Conservation (phyloP, 164 flowering plant genomes). For the Tinospora cordifolia region DNA sequence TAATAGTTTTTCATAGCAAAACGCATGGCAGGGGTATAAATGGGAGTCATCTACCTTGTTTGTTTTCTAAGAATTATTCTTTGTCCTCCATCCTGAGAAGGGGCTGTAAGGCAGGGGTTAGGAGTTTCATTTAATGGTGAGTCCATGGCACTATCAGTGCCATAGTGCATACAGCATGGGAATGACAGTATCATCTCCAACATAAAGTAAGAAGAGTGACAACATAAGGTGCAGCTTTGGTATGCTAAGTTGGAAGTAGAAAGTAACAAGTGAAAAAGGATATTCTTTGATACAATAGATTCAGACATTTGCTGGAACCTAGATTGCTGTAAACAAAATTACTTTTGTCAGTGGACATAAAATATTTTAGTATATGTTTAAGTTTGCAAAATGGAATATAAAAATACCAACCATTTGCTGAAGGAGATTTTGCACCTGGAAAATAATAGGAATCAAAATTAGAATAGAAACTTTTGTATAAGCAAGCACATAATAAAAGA, state of each 20-base stretch:
- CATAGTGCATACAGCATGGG: neutral
- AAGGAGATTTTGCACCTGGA: slow-evolving; percentile 76
- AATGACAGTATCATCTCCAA: neutral
- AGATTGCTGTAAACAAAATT: slow-evolving; percentile 57
- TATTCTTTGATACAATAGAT: slow-evolving; percentile 79
- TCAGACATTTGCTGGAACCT: slow-evolving; percentile 92
- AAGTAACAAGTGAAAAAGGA: slow-evolving; percentile 41
- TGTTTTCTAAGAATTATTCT: neutral
- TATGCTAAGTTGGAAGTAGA: neutral
- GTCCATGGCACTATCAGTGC: too few relatives aligned
- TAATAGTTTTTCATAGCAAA: neutral
- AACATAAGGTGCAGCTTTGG: neutral
- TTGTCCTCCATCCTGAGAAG: neutral
- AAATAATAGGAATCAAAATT: slow-evolving; percentile 9
- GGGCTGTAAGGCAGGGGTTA: too few relatives aligned
- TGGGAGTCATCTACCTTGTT: too few relatives aligned
- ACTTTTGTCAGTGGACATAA: neutral
- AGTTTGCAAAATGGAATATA: neutral
- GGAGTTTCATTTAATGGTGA: too few relatives aligned
- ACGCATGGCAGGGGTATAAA: neutral
- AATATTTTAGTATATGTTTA: neutral
- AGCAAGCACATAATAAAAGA: neutral
- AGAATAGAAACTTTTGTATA: neutral
- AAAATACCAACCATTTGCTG: slow-evolving; percentile 67
- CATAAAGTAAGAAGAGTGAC: neutral